Conservation (phyloP, 345 rosid genomes). For the Microthlaspi erraticum region DNA sequence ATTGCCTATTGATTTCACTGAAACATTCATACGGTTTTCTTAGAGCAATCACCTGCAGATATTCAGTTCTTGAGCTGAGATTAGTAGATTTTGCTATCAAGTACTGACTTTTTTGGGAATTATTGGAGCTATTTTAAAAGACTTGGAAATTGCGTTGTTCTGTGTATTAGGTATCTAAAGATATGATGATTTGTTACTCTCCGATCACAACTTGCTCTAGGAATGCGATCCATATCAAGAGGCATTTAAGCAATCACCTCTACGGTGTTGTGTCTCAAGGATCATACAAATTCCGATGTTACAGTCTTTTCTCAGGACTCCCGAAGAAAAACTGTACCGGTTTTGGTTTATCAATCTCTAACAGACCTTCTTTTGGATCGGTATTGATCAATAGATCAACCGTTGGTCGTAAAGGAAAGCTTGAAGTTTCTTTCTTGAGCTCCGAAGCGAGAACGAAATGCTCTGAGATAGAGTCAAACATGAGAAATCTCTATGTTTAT, state of each 20-base stretch:
- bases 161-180: slow-evolving; percentile 42
- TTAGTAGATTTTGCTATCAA: slow-evolving; percentile 2
- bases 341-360: slow-evolving; percentile 54
- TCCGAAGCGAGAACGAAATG: slow-evolving; percentile 51
- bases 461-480: slow-evolving; percentile 50
- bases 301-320: slow-evolving; percentile 42
- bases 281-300: slow-evolving; percentile 50
- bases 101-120: neutral
- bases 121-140: slow-evolving; percentile 14
- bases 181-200: slow-evolving; percentile 58
- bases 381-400: slow-evolving; percentile 48
- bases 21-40: neutral
- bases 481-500: slow-evolving; percentile 51
- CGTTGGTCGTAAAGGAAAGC: slow-evolving; percentile 46
- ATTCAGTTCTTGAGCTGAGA: neutral
- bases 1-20: neutral
- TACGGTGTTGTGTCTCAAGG: slow-evolving; percentile 44
- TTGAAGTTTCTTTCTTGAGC: slow-evolving; percentile 56
- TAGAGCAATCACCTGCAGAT: neutral
- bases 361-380: slow-evolving; percentile 46
- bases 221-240: slow-evolving; percentile 55
- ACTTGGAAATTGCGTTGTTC: neutral
- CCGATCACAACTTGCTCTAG: slow-evolving; percentile 60
- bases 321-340: slow-evolving; percentile 44
- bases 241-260: slow-evolving; percentile 51